Conservation (phyloP, 2,329 filamentous ascomycete genomes). For the Paecilomyces variotii region DNA sequence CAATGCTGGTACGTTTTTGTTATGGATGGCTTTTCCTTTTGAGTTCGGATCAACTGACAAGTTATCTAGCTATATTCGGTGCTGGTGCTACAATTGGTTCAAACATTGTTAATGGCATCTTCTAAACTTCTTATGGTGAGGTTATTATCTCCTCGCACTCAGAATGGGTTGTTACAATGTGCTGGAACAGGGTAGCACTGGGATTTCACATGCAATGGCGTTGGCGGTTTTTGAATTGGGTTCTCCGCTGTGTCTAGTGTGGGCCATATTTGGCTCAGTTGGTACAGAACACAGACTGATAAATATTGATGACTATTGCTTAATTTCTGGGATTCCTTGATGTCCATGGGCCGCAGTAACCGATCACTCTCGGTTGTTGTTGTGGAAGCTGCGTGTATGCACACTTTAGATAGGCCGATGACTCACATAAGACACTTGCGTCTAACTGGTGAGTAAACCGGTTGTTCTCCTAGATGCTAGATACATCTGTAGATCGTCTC, state of each 20-base stretch:
- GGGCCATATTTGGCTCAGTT: neutral
- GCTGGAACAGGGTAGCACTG: neutral
- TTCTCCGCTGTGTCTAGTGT: neutral
- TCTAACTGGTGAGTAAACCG: too few relatives aligned
- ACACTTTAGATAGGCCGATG: too few relatives aligned
- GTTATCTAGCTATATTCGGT: slow-evolving; percentile 72
- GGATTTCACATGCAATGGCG: slow-evolving; percentile 20
- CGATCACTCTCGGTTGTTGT: neutral
- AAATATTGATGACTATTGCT: neutral
- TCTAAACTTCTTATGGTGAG: slow-evolving; percentile 44
- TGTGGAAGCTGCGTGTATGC: too few relatives aligned
- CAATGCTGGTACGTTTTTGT: slow-evolving; percentile 45
- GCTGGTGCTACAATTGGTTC: slow-evolving; percentile 85
- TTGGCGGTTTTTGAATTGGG: slow-evolving; percentile 19
- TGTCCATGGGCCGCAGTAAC: neutral
- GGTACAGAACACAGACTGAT: neutral
- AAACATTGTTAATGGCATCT: slow-evolving; percentile 85
- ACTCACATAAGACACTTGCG: too few relatives aligned
- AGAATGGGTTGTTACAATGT: neutral
- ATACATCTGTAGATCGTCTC: neutral
- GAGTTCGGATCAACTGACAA: slow-evolving; percentile 12
- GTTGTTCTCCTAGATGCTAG: too few relatives aligned
- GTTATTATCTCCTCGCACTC: slow-evolving; percentile 3
- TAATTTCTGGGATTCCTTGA: neutral
- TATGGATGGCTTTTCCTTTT: neutral